phyloP scores from a whole-genome alignment of 192 early-diverging fungal genomes.

The Dissophora ornata region DNA sequence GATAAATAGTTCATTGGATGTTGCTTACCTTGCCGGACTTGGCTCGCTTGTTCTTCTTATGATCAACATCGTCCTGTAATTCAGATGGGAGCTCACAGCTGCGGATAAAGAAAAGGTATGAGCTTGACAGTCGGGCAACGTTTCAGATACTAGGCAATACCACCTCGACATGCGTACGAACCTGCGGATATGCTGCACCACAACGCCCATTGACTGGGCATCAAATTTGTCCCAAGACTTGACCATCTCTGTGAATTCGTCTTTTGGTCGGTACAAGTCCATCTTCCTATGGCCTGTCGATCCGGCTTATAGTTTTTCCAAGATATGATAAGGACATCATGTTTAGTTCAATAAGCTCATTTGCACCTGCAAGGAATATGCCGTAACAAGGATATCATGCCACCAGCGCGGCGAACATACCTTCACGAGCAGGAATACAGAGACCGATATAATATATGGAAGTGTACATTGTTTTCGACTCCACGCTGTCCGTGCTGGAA shows the following conservation, averaged over 20 bases:
- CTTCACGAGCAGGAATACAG: slow-evolving; percentile 67
- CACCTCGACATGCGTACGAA: slow-evolving; percentile 19
- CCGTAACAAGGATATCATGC: too few relatives aligned
- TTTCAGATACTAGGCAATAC: not conserved
- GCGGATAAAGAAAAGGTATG: not conserved
- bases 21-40: slow-evolving; percentile 60
- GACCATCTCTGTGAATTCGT: slow-evolving; percentile 86
- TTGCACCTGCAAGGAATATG: too few relatives aligned
- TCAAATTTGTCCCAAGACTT: slow-evolving; percentile 86
- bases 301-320: too few relatives aligned
- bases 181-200: slow-evolving; percentile 69
- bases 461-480: slow-evolving; percentile 67
- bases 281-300: slow-evolving; percentile 68
- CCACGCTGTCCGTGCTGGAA: slow-evolving; percentile 7
- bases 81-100: slow-evolving; percentile 54
- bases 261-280: slow-evolving; percentile 84
- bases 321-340: too few relatives aligned
- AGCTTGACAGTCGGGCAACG: not conserved
- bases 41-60: slow-evolving; percentile 45
- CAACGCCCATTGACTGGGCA: slow-evolving; percentile 72
- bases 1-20: too few relatives aligned
- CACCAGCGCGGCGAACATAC: slow-evolving; percentile 30
- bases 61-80: slow-evolving; percentile 53
- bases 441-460: slow-evolving; percentile 94
- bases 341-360: too few relatives aligned